Evolutionary conservation across 305 asterid species (phyloP).

Genomic region (Caryopteris hybrid): DNA sequence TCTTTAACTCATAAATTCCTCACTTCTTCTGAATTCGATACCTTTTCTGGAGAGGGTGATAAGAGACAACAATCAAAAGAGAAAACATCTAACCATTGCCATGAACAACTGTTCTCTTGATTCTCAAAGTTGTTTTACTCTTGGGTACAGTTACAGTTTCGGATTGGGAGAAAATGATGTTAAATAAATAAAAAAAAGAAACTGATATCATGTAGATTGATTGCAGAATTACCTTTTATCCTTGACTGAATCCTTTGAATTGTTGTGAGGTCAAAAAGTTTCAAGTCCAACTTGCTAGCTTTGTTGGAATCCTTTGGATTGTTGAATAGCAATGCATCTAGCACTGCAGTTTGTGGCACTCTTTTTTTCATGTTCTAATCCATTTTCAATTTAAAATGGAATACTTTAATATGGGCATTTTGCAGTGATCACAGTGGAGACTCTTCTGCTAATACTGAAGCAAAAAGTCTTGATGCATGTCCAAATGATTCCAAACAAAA

Average conservation of each 20-base stretch:
- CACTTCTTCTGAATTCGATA: not conserved
- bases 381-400: not conserved
- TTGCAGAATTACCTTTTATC: not conserved
- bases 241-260: not conserved
- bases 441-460: constrained; percentile 33
- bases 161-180: not conserved
- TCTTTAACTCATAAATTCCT: not conserved
- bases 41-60: not conserved
- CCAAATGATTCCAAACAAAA: constrained; percentile 27
- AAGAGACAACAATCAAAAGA: not conserved
- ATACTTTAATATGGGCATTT: constrained; percentile 11
- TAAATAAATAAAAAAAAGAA: no score
- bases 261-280: not conserved
- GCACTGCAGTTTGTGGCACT: not conserved
- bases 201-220: not conserved
- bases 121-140: not conserved
- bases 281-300: not conserved
- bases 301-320: constrained; percentile 2
- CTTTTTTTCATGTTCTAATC: not conserved
- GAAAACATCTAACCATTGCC: not conserved
- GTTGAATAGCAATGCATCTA: not conserved
- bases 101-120: not conserved
- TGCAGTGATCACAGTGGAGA: constrained; percentile 33
- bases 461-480: constrained; percentile 21
- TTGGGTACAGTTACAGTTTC: constrained; percentile 4